Conservation (phyloP, 2,329 filamentous ascomycete genomes). For the Trichoderma endophyticum region DNA sequence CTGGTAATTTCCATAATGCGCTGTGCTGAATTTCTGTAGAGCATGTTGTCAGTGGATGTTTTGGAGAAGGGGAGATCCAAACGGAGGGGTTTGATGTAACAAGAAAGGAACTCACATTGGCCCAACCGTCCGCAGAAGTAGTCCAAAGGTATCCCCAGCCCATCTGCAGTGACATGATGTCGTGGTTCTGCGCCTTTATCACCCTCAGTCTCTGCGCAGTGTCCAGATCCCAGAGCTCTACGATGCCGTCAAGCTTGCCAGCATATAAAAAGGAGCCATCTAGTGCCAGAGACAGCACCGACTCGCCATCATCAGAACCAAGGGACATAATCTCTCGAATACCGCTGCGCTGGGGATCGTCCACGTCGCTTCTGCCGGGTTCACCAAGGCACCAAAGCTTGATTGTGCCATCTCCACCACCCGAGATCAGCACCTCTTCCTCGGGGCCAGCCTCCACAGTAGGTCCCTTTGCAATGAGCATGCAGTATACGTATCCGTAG, state of each 20-base stretch:
- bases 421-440: constrained; percentile 82
- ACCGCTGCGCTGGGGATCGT: constrained; percentile 50
- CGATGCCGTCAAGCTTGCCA: constrained; percentile 79
- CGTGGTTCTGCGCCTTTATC: constrained; percentile 74
- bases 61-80: accelerated
- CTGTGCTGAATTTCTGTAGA: constrained; percentile 61
- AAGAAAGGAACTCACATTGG: constrained; percentile 60
- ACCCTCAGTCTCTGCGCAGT: constrained; percentile 86
- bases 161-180: constrained; percentile 84
- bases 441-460: constrained; percentile 65
- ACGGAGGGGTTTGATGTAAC: not conserved
- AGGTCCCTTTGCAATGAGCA: constrained; percentile 75
- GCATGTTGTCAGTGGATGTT: constrained; percentile 12
- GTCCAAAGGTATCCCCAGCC: constrained; percentile 83
- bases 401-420: constrained; percentile 89
- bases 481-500: constrained; percentile 93
- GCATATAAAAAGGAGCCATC: constrained; percentile 92
- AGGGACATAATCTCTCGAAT: constrained; percentile 68
- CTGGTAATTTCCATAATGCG: constrained; percentile 58
- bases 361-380: constrained; percentile 26
- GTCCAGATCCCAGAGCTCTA: constrained; percentile 96
- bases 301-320: constrained; percentile 59
- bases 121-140: constrained; percentile 82
- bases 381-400: constrained; percentile 76
- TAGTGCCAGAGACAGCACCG: constrained; percentile 73